A percentile compares a stretch with the other conserved stretches of the same genome.
phyloP scores from a whole-genome alignment of 2,329 filamentous ascomycete genomes.

The Aspergillus felis region DNA sequence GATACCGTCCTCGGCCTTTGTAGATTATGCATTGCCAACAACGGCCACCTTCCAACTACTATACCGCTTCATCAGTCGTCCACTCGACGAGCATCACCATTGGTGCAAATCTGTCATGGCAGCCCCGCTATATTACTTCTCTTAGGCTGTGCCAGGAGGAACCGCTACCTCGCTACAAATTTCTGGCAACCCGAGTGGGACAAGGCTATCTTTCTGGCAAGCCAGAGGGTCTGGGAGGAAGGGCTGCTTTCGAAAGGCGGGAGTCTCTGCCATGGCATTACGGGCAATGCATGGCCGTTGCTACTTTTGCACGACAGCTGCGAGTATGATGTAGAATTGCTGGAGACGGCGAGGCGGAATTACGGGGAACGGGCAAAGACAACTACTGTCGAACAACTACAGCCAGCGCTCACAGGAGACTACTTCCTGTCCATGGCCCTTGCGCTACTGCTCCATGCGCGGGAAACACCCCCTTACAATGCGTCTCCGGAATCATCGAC shows the following conservation, averaged over 20 bases:
- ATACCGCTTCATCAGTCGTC: slow-evolving; percentile 26
- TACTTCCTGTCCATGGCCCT: slow-evolving; percentile 38
- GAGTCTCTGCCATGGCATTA: slow-evolving; percentile 39
- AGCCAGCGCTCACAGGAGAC: slow-evolving; percentile 25
- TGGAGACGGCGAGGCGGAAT: slow-evolving; percentile 18
- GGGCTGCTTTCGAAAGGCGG: slow-evolving; percentile 41
- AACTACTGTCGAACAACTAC: background rate
- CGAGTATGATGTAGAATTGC: slow-evolving; percentile 26
- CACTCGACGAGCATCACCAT: slow-evolving; percentile 19
- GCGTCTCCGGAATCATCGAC: slow-evolving; percentile 10
- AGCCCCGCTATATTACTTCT: slow-evolving; percentile 37
- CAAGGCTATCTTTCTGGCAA: slow-evolving; percentile 28
- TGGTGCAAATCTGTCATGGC: slow-evolving; percentile 43
- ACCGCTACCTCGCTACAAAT: slow-evolving; percentile 18
- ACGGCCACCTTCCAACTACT: slow-evolving; percentile 38
- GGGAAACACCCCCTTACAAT: slow-evolving; percentile 36
- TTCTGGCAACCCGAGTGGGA: slow-evolving; percentile 40
- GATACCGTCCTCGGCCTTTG: slow-evolving; percentile 36
- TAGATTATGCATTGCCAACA: slow-evolving; percentile 28
- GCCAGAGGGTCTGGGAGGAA: slow-evolving; percentile 38
- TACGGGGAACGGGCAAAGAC: slow-evolving; percentile 16
- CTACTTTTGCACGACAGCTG: slow-evolving; percentile 35
- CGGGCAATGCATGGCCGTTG: slow-evolving; percentile 41
- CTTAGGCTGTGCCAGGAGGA: slow-evolving; percentile 30
- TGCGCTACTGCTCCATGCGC: slow-evolving; percentile 35